Evolutionary conservation across 1,284 basidiomycete genomes (phyloP), one percentile per base, ranked within the genome.

Genomic region (Anthracocystis walkeri): DNA sequence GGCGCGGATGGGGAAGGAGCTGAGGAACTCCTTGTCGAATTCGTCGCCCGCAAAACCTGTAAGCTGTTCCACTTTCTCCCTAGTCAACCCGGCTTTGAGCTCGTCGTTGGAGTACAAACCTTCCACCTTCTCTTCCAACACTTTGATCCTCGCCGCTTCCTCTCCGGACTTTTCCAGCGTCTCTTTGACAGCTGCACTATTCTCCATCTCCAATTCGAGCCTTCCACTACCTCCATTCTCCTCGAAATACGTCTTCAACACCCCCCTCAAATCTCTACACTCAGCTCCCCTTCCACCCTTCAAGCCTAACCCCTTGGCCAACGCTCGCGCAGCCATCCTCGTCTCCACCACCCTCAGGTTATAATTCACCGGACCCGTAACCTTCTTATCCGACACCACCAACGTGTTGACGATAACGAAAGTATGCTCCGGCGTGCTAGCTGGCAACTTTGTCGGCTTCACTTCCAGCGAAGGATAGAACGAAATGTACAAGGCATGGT

Each of bases 371-470:
- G 83, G 82, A 0, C 82, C 83, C 2, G 71, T 78, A 4, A 82
- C 83, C 58, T 85, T 85, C 52, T 85, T 85, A 58, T 85, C 83
- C 14, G 76, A 78, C 0, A 76, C 71, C 31, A 84, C 75, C 40
- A 85, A 66, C 3, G 83, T 82, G 64, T 85, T 85, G 42, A 79
- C 78, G 12, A 85, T 80, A 38, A 85, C 76, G 38, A 83, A 81
- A 2, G 69, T 64, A 51, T 77, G 75, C 4, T 78, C 74, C 6
- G 69, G 68, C 4, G 52, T 40, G 23, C 64, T 69, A 0, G 59
- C 38, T 0, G 83, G 83, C 5, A 84, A 49, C 3, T 40, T 53
- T 7, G 75, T 77, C 2, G 80, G 78, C 18, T 60, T 33, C 0
- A 77, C 72, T 1, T 46, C 29, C 8, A 85, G 71, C 18, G 55